Evolutionary conservation across 176 grass and related monocot genomes (phyloP), one percentile per base, ranked within the genome.

Genomic region (Ananas comosus): DNA sequence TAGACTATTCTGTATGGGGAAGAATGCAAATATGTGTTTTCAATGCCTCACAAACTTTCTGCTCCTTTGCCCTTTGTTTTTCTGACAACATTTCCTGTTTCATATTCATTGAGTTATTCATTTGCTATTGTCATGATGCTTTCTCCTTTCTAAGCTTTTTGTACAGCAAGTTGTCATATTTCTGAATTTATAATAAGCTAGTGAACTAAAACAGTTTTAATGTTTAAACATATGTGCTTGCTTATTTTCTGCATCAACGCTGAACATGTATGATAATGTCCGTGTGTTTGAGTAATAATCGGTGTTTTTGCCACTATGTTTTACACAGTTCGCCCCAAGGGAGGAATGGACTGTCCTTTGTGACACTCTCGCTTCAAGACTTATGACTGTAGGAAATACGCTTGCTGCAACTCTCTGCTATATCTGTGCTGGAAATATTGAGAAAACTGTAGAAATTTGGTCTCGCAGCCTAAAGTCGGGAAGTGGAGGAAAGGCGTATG

Each of bases 361-460:
- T 10, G 90, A 93, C 54, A 74, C 64, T 6, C 87, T 99, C 56
- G 94, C 87, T 71, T 93, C 90, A 73, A 93, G 89, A 66, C 94
- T 99, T 80, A 18, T 93, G 65, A 75, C 23, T 52, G 82, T 77
- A 16, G 94, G 90, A 72, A 75, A 99, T 76, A 91, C 80, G 2
- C 80, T 88, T 73, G 87, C 94, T 76, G 94, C 94, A 23, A 99
- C 87, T 57, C 82, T 99, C 4, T 99, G 94, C 67, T 99, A 86
- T 66, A 99, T 99, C 67, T 92, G 86, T 84, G 85, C 94, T 86
- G 94, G 90, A 80, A 99, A 91, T 84, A 93, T 99, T 24, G 94
- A 99, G 63, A 93, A 87, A 99, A 80, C 87, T 88, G 87, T 93
- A 65, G 94, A 91, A 82, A 99, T 99, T 74, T 99, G 94, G 94